Conservation (phyloP, 2,329 filamentous ascomycete species). For the Microdochium trichocladiopsis region DNA sequence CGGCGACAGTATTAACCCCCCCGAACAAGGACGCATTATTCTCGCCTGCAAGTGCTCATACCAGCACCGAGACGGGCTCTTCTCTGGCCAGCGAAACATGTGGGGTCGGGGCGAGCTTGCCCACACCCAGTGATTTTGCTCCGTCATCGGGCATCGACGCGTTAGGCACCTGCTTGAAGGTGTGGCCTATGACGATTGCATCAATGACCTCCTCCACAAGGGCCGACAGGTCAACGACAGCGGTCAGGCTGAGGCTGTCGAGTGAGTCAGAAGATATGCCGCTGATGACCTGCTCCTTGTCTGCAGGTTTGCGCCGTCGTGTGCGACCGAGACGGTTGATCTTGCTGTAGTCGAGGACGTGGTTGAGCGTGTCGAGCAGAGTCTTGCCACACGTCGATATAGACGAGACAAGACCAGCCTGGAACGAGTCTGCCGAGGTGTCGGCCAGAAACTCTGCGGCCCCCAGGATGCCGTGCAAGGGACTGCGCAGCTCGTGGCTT, state of each 20-base stretch:
- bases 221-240: constrained; percentile 21
- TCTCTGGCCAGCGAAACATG: too few relatives aligned
- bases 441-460: constrained; percentile 42
- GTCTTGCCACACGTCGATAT: constrained; percentile 40
- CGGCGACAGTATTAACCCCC: too few relatives aligned
- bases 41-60: too few relatives aligned
- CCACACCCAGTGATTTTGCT: too few relatives aligned
- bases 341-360: constrained; percentile 37
- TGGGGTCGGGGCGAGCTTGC: too few relatives aligned
- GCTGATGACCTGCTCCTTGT: background rate
- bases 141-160: too few relatives aligned
- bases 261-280: constrained; percentile 11
- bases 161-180: too few relatives aligned
- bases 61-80: constrained; percentile 33
- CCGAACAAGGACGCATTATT: too few relatives aligned
- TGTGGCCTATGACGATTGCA: constrained; percentile 28
- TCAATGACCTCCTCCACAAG: constrained; percentile 31
- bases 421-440: constrained; percentile 23
- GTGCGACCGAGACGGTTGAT: constrained; percentile 25
- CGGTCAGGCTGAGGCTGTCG: constrained; percentile 21
- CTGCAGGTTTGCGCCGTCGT: constrained; percentile 11
- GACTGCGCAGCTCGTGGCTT: constrained; percentile 49
- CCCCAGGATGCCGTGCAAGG: constrained; percentile 49
- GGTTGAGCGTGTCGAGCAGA: constrained; percentile 40
- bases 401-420: constrained; percentile 33